Conservation (phyloP, 1,284 basidiomycete genomes). For the Gomphus sp. region DNA sequence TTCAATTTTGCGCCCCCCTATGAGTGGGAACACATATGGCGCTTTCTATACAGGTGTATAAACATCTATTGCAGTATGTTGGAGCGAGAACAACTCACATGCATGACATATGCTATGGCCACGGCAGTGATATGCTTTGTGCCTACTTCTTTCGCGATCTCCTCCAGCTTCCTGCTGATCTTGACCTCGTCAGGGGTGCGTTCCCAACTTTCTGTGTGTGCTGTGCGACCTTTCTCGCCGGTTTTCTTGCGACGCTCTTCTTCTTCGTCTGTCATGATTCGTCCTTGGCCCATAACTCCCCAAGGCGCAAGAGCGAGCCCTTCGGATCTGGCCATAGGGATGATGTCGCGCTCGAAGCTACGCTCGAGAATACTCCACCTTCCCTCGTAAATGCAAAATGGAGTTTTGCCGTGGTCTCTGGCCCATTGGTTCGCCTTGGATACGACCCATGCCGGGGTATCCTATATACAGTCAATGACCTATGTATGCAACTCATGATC, state of each 20-base stretch:
- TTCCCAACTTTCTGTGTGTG: background rate
- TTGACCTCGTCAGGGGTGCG: slow-evolving; percentile 9
- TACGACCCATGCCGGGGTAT: slow-evolving; percentile 20
- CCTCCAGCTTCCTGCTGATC: slow-evolving; percentile 9
- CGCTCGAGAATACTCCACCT: slow-evolving; percentile 13
- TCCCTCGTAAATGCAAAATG: slow-evolving; percentile 26
- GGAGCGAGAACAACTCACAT: background rate
- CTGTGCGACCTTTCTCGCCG: background rate
- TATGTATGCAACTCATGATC: no score
- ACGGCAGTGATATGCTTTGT: background rate
- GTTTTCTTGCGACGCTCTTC: slow-evolving; percentile 1
- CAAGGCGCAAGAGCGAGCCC: slow-evolving; percentile 22
- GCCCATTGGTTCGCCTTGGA: slow-evolving; percentile 13
- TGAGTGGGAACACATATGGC: slow-evolving; percentile 39
- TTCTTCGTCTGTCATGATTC: slow-evolving; percentile 13
- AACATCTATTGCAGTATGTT: background rate
- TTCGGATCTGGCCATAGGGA: slow-evolving; percentile 21
- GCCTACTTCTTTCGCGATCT: slow-evolving; percentile 25
- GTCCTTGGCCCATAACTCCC: slow-evolving; percentile 18
- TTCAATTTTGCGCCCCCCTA: slow-evolving; percentile 17
- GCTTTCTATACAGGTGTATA: slow-evolving; percentile 30
- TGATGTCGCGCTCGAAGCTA: slow-evolving; percentile 26
- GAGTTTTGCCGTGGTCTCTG: slow-evolving; percentile 21
- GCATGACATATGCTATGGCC: slow-evolving; percentile 5
- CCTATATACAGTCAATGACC: slow-evolving; percentile 13